A percentile compares a stretch with the other conserved stretches of the same genome.
These are phyloP conservation scores for Malassezia japonica DNA, from an alignment of 1,284 basidiomycete species.

Conservation along the genomic window DNA sequence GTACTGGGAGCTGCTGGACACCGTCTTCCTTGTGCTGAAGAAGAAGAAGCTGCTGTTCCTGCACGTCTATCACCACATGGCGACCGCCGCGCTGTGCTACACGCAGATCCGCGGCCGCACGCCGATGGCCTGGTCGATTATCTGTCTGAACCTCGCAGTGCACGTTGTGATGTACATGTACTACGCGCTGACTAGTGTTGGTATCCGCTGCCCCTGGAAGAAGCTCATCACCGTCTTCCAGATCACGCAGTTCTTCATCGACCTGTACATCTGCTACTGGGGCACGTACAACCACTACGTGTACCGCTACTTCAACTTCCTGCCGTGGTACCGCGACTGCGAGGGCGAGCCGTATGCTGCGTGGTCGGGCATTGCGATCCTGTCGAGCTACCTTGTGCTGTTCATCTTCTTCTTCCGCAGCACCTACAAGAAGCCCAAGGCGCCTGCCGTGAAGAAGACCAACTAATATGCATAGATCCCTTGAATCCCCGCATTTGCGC, in stretches of 20 bases:
- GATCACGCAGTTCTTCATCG: constrained; percentile 54
- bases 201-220: constrained; percentile 61
- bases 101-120: constrained; percentile 72
- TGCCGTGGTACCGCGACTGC: constrained; percentile 70
- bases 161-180: constrained; percentile 82
- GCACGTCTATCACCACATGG: constrained; percentile 97
- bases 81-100: constrained; percentile 90
- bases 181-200: constrained; percentile 38
- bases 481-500: too few relatives aligned
- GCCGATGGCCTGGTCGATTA: constrained; percentile 83
- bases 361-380: constrained; percentile 72
- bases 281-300: constrained; percentile 23
- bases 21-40: constrained; percentile 92
- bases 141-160: constrained; percentile 80
- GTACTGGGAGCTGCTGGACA: constrained; percentile 71
- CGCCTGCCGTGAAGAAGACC: constrained; percentile 9
- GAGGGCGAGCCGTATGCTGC: constrained; percentile 81
- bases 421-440: constrained; percentile 45
- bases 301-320: constrained; percentile 51
- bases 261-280: constrained; percentile 9
- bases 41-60: constrained; percentile 87
- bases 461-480: too few relatives aligned
- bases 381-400: constrained; percentile 63
- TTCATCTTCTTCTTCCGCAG: constrained; percentile 49
- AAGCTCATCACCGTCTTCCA: constrained; percentile 91